Conservation (phyloP, 2,329 filamentous ascomycete species). For the Ascosphaera pollenicola region DNA sequence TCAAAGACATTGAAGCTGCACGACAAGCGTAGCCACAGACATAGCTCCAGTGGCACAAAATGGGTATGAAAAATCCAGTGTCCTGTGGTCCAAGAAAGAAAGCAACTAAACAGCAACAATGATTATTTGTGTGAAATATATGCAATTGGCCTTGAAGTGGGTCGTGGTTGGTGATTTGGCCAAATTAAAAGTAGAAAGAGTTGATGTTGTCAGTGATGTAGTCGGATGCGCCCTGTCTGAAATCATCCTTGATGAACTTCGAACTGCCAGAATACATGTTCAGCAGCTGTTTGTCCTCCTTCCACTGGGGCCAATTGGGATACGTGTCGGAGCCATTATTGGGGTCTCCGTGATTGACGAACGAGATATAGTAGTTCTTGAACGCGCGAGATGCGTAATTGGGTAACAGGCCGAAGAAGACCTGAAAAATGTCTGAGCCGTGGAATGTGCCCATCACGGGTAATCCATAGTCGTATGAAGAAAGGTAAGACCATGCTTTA, state of each 20-base stretch:
- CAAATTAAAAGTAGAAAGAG: constrained; percentile 5
- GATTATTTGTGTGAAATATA: too few relatives aligned
- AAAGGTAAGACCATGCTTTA: constrained; percentile 52
- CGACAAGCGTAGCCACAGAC: too few relatives aligned
- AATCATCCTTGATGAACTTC: constrained; percentile 24
- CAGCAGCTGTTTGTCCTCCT: constrained; percentile 21
- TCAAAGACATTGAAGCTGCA: too few relatives aligned
- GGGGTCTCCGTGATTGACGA: constrained; percentile 48
- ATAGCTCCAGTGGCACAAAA: too few relatives aligned
- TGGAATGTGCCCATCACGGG: constrained; percentile 60
- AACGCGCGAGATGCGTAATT: constrained; percentile 39
- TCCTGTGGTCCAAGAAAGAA: too few relatives aligned
- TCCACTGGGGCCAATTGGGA: constrained; percentile 34
- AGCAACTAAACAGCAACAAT: too few relatives aligned
- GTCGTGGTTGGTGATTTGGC: background rate
- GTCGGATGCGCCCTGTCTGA: constrained; percentile 23
- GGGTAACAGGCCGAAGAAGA: constrained; percentile 42
- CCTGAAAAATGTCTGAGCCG: constrained; percentile 43
- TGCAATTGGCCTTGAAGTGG: too few relatives aligned
- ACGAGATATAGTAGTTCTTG: constrained; percentile 50
- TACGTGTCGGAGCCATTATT: constrained; percentile 29
- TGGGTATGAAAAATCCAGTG: too few relatives aligned
- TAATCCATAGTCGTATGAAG: constrained; percentile 48
- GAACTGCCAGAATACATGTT: constrained; percentile 18
- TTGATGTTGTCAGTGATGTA: constrained; percentile 15